Evolutionary conservation across 2,329 filamentous ascomycete species (phyloP), one percentile per base, ranked within the genome.

Genomic region (Eutypella sp.): DNA sequence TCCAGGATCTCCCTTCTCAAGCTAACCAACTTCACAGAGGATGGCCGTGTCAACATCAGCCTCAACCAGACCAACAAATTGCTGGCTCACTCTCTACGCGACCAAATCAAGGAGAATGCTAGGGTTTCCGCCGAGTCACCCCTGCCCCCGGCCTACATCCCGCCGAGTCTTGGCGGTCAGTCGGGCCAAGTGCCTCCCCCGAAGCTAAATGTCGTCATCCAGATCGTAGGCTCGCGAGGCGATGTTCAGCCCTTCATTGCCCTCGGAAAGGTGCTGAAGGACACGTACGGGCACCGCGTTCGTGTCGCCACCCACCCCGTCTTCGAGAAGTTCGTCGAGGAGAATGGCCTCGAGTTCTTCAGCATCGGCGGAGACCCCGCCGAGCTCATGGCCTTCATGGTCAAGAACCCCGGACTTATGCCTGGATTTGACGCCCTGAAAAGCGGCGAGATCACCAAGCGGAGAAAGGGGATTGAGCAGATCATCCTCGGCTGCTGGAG

Each of bases 31-130:
- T 36, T 39, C 13, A 19, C 43, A 82, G 86, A 79, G 49, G 85
- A 91, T 67, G 88, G 88, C 20, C 81, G 89, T 59, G 76, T 93
- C 56, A 82, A 89, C 59, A 89, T 93, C 68, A 84, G 82, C 51
- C 88, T 93, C 67, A 82, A 85, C 59, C 84, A 89, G 62, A 84
- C 81, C 54, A 82, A 77, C 54, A 70, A 75, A 45, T 78, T 78
- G 45, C 70, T 92, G 4, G 81, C 85, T 2, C 79, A 82, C 48
- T 79, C 82, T 7, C 62, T 90, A 34, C 67, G 76, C 49, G 71
- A 73, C 50, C 75, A 85, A 56, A 66, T 81, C 19, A 68, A 72
- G 29, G 67, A 76, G 37, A 74, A 82, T 44, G 68, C 53, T 22
- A 58, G 59, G 11, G 29, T 45, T 29, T 53, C 57, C 16, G 41